These are phyloP conservation scores for Xylona heveae DNA, from an alignment of 495 filamentous ascomycete species.

Conservation along the genomic window DNA sequence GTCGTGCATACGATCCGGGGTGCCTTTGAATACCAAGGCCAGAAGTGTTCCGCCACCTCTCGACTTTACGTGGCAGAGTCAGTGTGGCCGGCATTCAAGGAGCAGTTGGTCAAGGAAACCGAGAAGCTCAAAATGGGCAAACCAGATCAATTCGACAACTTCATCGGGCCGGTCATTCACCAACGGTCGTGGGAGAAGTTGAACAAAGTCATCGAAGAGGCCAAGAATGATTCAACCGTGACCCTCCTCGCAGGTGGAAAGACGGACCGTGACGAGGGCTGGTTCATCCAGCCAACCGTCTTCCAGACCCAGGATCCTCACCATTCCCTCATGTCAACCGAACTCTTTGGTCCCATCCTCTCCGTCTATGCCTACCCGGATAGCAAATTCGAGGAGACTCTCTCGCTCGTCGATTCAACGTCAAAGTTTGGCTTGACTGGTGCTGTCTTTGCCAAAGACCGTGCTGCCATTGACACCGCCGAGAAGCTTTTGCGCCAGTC, in stretches of 20 bases:
- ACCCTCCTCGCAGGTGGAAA: constrained; percentile 44
- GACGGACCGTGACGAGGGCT: constrained; percentile 46
- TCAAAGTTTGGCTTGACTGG: constrained; percentile 61
- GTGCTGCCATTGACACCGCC: constrained; percentile 40
- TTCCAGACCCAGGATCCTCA: constrained; percentile 36
- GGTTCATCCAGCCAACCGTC: constrained; percentile 52
- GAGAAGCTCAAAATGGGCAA: constrained; percentile 43
- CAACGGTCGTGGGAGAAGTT: constrained; percentile 49
- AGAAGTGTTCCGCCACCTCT: constrained; percentile 74
- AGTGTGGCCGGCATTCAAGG: constrained; percentile 43
- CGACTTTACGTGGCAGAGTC: constrained; percentile 54
- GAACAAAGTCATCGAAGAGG: constrained; percentile 37
- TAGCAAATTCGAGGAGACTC: constrained; percentile 34
- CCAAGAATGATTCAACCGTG: constrained; percentile 43
- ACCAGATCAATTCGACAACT: constrained; percentile 45
- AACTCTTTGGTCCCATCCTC: constrained; percentile 63
- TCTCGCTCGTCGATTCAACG: constrained; percentile 38
- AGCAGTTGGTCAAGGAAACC: constrained; percentile 39
- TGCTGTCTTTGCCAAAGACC: constrained; percentile 54
- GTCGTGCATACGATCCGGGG: constrained; percentile 65
- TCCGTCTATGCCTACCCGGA: constrained; percentile 55
- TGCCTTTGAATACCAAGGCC: constrained; percentile 77
- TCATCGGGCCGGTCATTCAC: constrained; percentile 67
- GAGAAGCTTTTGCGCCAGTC: constrained; percentile 55
- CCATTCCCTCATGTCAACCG: constrained; percentile 44